A percentile compares a stretch with the other conserved stretches of the same genome.
Evolutionary conservation across 495 filamentous ascomycete genomes (phyloP).

Genomic region (Annulohypoxylon moriforme): DNA sequence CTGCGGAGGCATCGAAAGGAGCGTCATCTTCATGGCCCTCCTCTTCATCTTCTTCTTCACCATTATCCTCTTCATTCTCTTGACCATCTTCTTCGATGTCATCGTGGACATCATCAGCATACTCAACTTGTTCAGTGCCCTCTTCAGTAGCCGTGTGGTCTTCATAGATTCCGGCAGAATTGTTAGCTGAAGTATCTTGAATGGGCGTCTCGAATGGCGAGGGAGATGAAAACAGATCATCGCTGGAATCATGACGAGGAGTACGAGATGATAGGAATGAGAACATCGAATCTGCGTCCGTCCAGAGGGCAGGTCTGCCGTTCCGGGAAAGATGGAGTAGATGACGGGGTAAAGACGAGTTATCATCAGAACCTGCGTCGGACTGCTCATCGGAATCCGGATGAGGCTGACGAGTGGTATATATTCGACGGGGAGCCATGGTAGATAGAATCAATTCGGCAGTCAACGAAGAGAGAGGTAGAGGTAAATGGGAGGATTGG

Average conservation of each 20-base stretch:
- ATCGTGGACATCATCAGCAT: conserved; percentile 18
- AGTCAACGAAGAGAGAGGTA: background rate
- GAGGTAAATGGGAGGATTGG: background rate
- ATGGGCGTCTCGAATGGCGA: background rate
- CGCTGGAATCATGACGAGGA: background rate
- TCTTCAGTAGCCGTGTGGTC: conserved; percentile 1
- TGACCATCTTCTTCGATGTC: conserved; percentile 25
- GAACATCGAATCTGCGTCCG: background rate
- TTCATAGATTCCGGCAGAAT: background rate
- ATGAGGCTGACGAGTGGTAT: background rate
- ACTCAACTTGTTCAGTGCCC: conserved; percentile 14
- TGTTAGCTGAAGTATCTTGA: background rate
- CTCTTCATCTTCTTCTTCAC: conserved; percentile 32
- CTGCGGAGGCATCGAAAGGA: conserved; percentile 57
- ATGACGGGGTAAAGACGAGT: background rate
- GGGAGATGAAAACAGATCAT: background rate
- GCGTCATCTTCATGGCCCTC: conserved; percentile 33
- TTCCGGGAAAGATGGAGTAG: background rate
- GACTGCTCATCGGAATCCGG: background rate
- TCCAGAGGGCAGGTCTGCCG: background rate
- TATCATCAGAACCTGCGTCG: background rate
- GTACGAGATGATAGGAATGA: background rate
- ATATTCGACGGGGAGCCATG: conserved; percentile 8
- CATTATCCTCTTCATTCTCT: conserved; percentile 30
- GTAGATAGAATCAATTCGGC: background rate